Evolutionary conservation across 192 early-diverging fungal species (phyloP).

Genomic region (Entrophospora sp.): DNA sequence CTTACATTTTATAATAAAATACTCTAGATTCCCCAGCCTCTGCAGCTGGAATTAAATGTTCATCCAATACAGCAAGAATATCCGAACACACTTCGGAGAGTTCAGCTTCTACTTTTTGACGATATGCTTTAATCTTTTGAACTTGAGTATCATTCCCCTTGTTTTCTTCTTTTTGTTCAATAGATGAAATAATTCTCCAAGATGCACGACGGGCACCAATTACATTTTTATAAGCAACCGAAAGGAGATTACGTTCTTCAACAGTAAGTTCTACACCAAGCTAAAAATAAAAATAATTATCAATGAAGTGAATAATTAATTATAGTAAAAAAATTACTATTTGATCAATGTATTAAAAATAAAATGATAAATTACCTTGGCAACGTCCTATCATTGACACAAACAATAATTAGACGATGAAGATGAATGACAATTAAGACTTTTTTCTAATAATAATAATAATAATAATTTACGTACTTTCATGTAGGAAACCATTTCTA

Average conservation of each 20-base stretch:
- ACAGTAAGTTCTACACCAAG: slow-evolving; percentile 79
- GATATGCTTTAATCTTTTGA: slow-evolving; percentile 80
- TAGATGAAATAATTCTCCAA: slow-evolving; percentile 95
- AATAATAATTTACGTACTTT: slow-evolving; percentile 11
- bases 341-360: slow-evolving; percentile 63
- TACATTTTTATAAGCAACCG: slow-evolving; percentile 98
- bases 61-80: slow-evolving; percentile 78
- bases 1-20: slow-evolving; percentile 97
- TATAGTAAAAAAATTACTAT: slow-evolving; percentile 75
- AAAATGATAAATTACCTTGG: too few species aligned
- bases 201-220: slow-evolving; percentile 96
- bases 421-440: too few species aligned
- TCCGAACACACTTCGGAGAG: slow-evolving; percentile 87
- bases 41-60: slow-evolving; percentile 80
- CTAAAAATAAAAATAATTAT: slow-evolving; percentile 28
- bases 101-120: slow-evolving; percentile 85
- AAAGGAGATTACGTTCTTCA: slow-evolving; percentile 96
- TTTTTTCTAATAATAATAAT: too few species aligned
- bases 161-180: slow-evolving; percentile 90
- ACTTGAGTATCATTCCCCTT: slow-evolving; percentile 85
- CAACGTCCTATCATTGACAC: slow-evolving; percentile 27
- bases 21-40: slow-evolving; percentile 91
- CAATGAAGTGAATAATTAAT: too few species aligned
- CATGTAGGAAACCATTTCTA: slow-evolving; percentile 34
- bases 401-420: too few species aligned